phyloP scores from a whole-genome alignment of 1,284 basidiomycete species.

The Ustilago shanxiensis region DNA sequence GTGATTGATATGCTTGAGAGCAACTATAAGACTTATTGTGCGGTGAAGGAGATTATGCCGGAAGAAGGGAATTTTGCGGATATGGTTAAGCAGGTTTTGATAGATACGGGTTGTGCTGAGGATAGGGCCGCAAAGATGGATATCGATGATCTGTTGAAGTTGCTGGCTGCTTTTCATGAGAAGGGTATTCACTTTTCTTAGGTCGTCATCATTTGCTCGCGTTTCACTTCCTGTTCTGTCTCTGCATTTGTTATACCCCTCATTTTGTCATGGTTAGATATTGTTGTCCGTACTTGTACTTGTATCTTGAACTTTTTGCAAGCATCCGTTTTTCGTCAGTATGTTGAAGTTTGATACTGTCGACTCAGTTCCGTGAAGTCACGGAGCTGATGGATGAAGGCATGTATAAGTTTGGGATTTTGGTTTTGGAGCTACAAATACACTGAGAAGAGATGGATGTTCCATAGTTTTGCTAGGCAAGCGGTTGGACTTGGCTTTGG shows the following conservation, averaged over 20 bases:
- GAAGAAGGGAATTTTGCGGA: constrained; percentile 53
- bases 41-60: constrained; percentile 74
- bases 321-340: constrained; percentile 10
- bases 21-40: constrained; percentile 95
- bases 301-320: constrained; percentile 21
- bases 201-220: neutral
- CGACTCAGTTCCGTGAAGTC: too few species aligned
- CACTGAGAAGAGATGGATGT: constrained; percentile 4
- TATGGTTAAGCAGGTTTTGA: constrained; percentile 82
- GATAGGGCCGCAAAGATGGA: constrained; percentile 85
- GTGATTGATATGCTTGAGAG: constrained; percentile 93
- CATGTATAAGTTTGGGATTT: neutral
- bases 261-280: neutral
- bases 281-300: constrained; percentile 21
- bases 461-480: too few species aligned
- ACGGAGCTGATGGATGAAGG: too few species aligned
- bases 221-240: neutral
- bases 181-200: constrained; percentile 84
- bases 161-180: constrained; percentile 84
- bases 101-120: constrained; percentile 78
- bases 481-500: too few species aligned
- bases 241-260: constrained; percentile 19
- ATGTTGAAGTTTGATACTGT: too few species aligned
- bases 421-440: constrained; percentile 34
- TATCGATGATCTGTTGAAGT: constrained; percentile 83